Evolutionary conservation across 2,329 filamentous ascomycete genomes (phyloP), one percentile per base, ranked within the genome.

Genomic region (Fusarium abutilonis): DNA sequence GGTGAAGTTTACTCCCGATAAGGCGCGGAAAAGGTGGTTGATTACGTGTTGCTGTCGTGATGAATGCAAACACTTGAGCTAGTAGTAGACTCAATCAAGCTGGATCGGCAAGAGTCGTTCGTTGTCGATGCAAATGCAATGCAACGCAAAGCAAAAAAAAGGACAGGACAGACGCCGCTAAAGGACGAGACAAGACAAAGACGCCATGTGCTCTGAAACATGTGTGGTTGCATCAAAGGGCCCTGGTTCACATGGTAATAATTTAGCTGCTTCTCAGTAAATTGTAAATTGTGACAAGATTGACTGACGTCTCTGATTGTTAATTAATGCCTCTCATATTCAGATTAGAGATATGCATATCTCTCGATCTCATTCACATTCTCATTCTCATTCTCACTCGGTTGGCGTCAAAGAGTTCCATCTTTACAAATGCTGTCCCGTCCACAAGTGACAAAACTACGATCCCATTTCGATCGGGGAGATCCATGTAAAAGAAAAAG

Each of bases 81-180:
- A 31, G 39, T 4, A 19, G 19, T 19, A 49, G 36, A 49, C 31
- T 36, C 14, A 32, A 42, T 34, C 21, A 46, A 34, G 3, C 39
- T 35, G 28, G 41, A 48, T 54, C 32, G 48, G 36, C 56, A 60
- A 60, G 56, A 53, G 52, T 59, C 31, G 28, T 10, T 29, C 6
- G 11, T 13, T 38, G 36, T 38, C 19, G 36, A 38, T 21, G 36
- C 36, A 46, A 39, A 38, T 21, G 17, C 36, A 46, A 39, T 19
- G 19, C 29, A 15, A 23, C n/a, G 23, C 23, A 26, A 26, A 4
- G 21, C 21, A 23, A 23, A 23, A 23, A 23, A 59, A 36, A 28
- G 36, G 53, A 52, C n/a, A 21, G 15, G 17, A 14, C 19, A 34
- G 31, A 34, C 14, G n/a, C n/a, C n/a, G n/a, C n/a, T n/a, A n/a